Conservation (phyloP, 1,284 basidiomycete genomes). For the Cutaneotrichosporon cavernicola region DNA sequence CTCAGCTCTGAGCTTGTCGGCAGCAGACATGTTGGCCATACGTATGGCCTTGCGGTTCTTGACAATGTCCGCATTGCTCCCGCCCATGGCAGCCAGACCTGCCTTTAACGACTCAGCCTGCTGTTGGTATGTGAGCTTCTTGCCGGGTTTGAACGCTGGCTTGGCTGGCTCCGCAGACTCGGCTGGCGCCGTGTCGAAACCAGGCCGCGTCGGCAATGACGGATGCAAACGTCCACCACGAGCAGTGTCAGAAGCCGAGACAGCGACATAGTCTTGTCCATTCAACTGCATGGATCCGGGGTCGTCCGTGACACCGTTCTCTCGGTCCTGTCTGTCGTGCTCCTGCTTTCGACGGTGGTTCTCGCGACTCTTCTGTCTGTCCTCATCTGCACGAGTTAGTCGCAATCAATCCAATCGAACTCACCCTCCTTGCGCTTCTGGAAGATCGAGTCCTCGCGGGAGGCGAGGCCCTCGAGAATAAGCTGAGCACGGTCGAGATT, state of each 20-base stretch:
- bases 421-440: constrained; percentile 72
- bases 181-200: constrained; percentile 66
- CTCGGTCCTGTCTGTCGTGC: constrained; percentile 57
- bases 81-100: constrained; percentile 53
- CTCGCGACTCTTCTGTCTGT: constrained; percentile 82
- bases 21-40: constrained; percentile 94
- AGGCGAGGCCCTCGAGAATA: constrained; percentile 90
- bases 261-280: constrained; percentile 51
- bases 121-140: constrained; percentile 33
- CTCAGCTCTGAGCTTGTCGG: constrained; percentile 89
- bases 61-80: constrained; percentile 79
- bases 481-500: constrained; percentile 83
- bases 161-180: constrained; percentile 19
- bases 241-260: constrained; percentile 37
- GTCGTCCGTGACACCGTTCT: constrained; percentile 17
- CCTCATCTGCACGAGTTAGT: constrained; percentile 62
- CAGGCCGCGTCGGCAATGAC: constrained; percentile 61
- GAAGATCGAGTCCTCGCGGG: constrained; percentile 94
- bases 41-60: constrained; percentile 83
- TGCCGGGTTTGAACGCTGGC: constrained; percentile 20
- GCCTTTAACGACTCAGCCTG: constrained; percentile 56
- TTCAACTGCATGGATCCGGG: constrained; percentile 51
- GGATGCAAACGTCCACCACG: constrained; percentile 52
- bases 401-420: neutral
- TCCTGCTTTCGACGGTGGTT: constrained; percentile 83